These are phyloP conservation scores for Dichotomopilus funicola DNA, from an alignment of 2,329 filamentous ascomycete species.

Conservation along the genomic window DNA sequence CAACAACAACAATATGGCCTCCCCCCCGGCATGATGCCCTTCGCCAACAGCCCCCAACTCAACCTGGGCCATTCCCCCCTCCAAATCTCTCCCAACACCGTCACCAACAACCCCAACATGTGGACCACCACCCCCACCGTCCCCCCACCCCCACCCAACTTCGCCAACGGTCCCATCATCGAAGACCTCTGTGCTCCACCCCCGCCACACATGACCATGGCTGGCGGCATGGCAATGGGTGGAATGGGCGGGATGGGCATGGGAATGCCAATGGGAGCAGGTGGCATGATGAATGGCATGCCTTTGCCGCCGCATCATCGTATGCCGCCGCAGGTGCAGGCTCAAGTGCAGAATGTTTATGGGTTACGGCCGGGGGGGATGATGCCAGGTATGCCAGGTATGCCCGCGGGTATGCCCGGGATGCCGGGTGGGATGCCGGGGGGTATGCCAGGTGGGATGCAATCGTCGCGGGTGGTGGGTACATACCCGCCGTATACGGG, in stretches of 20 bases:
- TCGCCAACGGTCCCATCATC: slow-evolving; percentile 19
- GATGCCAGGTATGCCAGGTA: neutral
- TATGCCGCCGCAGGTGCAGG: slow-evolving; percentile 12
- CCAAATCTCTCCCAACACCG: slow-evolving; percentile 8
- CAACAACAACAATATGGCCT: neutral
- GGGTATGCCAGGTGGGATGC: neutral
- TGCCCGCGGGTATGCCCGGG: neutral
- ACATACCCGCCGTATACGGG: slow-evolving; percentile 10
- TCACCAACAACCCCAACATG: slow-evolving; percentile 1
- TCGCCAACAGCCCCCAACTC: neutral
- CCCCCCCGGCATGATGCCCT: slow-evolving; percentile 13
- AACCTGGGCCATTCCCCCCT: slow-evolving; percentile 9
- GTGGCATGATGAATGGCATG: no score
- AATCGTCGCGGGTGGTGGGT: slow-evolving; percentile 1
- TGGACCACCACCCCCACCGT: no score
- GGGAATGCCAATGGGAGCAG: no score
- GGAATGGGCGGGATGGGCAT: no score
- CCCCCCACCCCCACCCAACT: slow-evolving; percentile 1
- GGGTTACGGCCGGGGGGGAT: slow-evolving; percentile 9
- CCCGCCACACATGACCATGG: slow-evolving; percentile 6
- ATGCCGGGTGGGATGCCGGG: neutral
- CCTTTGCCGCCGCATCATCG: no score
- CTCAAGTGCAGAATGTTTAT: slow-evolving; percentile 15
- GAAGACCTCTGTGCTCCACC: slow-evolving; percentile 16
- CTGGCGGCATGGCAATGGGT: no score